A percentile compares a stretch with the other conserved stretches of the same genome.
Evolutionary conservation across 805 yeast genomes (phyloP).

Genomic region (Metschnikowia kofuensis): DNA sequence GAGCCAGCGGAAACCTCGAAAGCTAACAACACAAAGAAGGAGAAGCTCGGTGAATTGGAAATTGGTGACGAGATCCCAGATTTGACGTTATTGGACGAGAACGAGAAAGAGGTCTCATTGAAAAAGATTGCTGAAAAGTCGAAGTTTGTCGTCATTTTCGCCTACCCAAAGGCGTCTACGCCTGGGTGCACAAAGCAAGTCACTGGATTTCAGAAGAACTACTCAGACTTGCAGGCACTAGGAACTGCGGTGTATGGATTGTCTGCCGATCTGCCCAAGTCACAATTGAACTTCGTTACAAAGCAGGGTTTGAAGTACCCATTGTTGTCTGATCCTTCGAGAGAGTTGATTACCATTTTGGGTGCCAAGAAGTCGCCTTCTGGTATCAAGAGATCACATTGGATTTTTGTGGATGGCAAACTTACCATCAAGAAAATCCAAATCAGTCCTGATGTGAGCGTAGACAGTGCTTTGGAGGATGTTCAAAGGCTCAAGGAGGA

Average conservation of each 20-base stretch:
- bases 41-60: slow-evolving; percentile 24
- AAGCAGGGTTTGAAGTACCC: slow-evolving; percentile 74
- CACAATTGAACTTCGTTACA: slow-evolving; percentile 72
- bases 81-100: slow-evolving; percentile 62
- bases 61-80: slow-evolving; percentile 70
- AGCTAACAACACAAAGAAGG: neutral
- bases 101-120: slow-evolving; percentile 50
- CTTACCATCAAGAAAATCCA: slow-evolving; percentile 51
- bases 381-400: slow-evolving; percentile 86
- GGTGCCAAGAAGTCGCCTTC: slow-evolving; percentile 82
- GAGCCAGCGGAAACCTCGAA: slow-evolving; percentile 4
- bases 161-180: slow-evolving; percentile 90
- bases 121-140: slow-evolving; percentile 27
- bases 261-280: slow-evolving; percentile 74
- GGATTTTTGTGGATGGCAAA: slow-evolving; percentile 80
- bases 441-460: slow-evolving; percentile 52
- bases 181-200: slow-evolving; percentile 98
- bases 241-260: slow-evolving; percentile 71
- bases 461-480: slow-evolving; percentile 56
- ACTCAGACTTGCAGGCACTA: slow-evolving; percentile 45
- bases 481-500: slow-evolving; percentile 42
- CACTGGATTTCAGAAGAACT: slow-evolving; percentile 76
- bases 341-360: slow-evolving; percentile 62
- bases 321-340: slow-evolving; percentile 72
- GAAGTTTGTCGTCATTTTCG: slow-evolving; percentile 43